Evolutionary conservation across 441 rosid species (phyloP).

Genomic region (Mallotus repandus): DNA sequence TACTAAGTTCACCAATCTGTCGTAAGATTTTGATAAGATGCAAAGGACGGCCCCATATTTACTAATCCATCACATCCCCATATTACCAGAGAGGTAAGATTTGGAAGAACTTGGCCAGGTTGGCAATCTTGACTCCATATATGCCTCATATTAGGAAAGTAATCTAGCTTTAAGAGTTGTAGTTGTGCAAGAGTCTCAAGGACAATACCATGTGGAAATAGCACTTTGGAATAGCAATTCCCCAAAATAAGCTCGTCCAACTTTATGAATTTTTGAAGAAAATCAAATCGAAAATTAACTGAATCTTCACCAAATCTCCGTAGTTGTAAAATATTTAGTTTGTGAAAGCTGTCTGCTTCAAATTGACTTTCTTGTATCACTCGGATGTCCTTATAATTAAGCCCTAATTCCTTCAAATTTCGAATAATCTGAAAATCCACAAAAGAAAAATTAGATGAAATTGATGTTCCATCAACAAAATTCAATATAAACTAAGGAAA

Average conservation of each 20-base stretch:
- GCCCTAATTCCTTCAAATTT: constrained; percentile 10
- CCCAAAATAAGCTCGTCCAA: constrained; percentile 18
- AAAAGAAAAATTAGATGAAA: too few species aligned
- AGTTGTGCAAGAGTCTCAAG: not conserved
- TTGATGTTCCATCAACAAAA: too few species aligned
- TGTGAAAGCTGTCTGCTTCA: constrained; percentile 8
- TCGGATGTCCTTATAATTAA: constrained; percentile 9
- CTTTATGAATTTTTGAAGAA: constrained; percentile 20
- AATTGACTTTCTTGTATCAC: constrained; percentile 11
- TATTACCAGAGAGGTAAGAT: too few species aligned
- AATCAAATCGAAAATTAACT: constrained; percentile 19
- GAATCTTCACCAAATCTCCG: constrained; percentile 13
- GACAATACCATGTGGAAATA: constrained; percentile 13
- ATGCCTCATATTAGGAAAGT: not conserved
- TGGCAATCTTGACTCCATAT: not conserved
- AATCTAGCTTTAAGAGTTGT: not conserved
- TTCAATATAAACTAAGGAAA: too few species aligned
- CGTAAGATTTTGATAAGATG: too few species aligned
- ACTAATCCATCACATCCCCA: too few species aligned
- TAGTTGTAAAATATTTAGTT: constrained; percentile 8
- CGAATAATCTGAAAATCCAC: too few species aligned
- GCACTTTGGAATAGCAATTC: constrained; percentile 7
- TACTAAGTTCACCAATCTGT: too few species aligned
- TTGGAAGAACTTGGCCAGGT: not conserved
- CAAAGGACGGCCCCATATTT: too few species aligned